These are phyloP conservation scores for Penicillium manginii DNA, from an alignment of 495 filamentous ascomycete genomes.

Conservation along the genomic window DNA sequence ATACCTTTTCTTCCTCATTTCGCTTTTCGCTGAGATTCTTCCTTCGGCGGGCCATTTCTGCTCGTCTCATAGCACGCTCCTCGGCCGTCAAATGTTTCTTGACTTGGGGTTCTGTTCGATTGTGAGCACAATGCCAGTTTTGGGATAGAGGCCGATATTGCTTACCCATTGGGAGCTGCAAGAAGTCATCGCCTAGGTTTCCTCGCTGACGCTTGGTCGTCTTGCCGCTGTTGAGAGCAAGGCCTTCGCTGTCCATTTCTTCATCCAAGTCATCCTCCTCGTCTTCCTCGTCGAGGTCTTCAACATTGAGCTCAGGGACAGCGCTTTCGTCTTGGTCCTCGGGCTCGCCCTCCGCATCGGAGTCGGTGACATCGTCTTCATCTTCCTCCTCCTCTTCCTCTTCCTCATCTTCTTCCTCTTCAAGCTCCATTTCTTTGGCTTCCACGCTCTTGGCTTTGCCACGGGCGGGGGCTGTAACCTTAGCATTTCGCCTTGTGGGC, in stretches of 20 bases:
- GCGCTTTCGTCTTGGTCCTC: slow-evolving; percentile 55
- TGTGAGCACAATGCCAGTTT: slow-evolving; percentile 18
- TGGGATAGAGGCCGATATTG: neutral
- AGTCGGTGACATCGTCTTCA: slow-evolving; percentile 57
- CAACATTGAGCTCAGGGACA: slow-evolving; percentile 40
- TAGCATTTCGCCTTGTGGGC: slow-evolving; percentile 38
- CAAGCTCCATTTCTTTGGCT: slow-evolving; percentile 62
- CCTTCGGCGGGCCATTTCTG: slow-evolving; percentile 92
- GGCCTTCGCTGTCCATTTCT: slow-evolving; percentile 67
- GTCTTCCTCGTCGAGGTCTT: slow-evolving; percentile 52
- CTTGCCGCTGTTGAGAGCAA: slow-evolving; percentile 69
- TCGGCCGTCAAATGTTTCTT: slow-evolving; percentile 93
- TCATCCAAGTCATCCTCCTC: slow-evolving; percentile 64
- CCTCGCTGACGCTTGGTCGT: slow-evolving; percentile 89
- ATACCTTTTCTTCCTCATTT: slow-evolving; percentile 97
- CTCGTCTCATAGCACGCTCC: slow-evolving; percentile 90
- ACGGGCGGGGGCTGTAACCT: slow-evolving; percentile 34
- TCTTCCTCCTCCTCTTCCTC: slow-evolving; percentile 57
- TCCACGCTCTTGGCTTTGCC: slow-evolving; percentile 57
- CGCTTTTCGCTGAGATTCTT: slow-evolving; percentile 98
- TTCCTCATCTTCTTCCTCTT: slow-evolving; percentile 48
- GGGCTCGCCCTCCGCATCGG: slow-evolving; percentile 54
- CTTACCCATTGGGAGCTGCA: slow-evolving; percentile 85
- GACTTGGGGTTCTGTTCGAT: slow-evolving; percentile 75
- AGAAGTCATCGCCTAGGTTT: slow-evolving; percentile 66